A percentile compares a stretch with the other conserved stretches of the same genome.
Evolutionary conservation across 2,329 filamentous ascomycete species (phyloP).

Genomic region (Colletotrichum lindemuthianum): DNA sequence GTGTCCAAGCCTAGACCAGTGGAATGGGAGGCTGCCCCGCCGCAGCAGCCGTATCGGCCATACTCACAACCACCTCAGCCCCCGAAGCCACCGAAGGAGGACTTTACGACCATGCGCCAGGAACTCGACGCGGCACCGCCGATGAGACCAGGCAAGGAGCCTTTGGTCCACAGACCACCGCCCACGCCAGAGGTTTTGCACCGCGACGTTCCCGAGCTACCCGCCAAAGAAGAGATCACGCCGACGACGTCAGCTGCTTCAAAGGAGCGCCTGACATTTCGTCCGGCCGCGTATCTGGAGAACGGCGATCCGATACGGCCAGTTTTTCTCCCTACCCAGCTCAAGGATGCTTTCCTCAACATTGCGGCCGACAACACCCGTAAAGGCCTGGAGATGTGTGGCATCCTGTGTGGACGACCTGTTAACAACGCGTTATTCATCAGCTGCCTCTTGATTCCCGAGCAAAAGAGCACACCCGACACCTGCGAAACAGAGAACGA

Average conservation of each 20-base stretch:
- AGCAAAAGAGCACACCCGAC: slow-evolving; percentile 89
- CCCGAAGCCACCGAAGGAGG: slow-evolving; percentile 46
- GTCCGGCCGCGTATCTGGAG: slow-evolving; percentile 87
- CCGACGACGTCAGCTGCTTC: slow-evolving; percentile 41
- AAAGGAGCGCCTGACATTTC: slow-evolving; percentile 77
- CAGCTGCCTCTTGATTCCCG: slow-evolving; percentile 86
- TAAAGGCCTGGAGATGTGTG: slow-evolving; percentile 90
- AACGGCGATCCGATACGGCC: slow-evolving; percentile 88
- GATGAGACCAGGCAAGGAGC: slow-evolving; percentile 27
- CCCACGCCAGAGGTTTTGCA: slow-evolving; percentile 5
- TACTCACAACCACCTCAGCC: slow-evolving; percentile 44
- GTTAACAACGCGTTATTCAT: slow-evolving; percentile 96
- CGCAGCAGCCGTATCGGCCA: slow-evolving; percentile 31
- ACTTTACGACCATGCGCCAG: slow-evolving; percentile 12
- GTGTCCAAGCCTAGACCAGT: slow-evolving; percentile 63
- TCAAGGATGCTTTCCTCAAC: slow-evolving; percentile 79
- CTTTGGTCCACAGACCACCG: slow-evolving; percentile 21
- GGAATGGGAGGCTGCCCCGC: slow-evolving; percentile 49
- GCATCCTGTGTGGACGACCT: slow-evolving; percentile 89
- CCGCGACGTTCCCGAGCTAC: slow-evolving; percentile 43
- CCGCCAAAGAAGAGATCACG: slow-evolving; percentile 47
- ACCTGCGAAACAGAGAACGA: slow-evolving; percentile 96
- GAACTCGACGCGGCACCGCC: slow-evolving; percentile 31
- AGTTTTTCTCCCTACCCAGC: slow-evolving; percentile 81
- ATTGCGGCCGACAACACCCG: slow-evolving; percentile 81